Evolutionary conservation across 257 asterid species (phyloP).

Genomic region (Solanum chilense): DNA sequence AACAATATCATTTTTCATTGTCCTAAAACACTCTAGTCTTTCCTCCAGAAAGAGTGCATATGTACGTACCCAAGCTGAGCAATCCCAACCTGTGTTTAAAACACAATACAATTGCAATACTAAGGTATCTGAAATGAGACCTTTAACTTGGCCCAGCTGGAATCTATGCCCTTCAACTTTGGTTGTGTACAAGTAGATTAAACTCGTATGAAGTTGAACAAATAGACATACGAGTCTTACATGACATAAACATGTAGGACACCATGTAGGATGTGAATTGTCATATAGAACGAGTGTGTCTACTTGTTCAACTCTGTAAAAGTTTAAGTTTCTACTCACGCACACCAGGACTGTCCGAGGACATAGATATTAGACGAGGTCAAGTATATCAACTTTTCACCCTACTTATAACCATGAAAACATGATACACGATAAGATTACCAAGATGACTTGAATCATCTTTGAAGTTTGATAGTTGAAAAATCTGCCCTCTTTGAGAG

Average conservation of each 20-base stretch:
- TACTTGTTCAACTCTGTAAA: not conserved
- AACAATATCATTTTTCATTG: slow-evolving; percentile 45
- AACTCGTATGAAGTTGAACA: not conserved
- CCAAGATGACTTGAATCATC: slow-evolving; percentile 53
- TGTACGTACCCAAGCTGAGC: slow-evolving; percentile 82
- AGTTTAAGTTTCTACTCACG: not conserved
- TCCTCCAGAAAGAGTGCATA: slow-evolving; percentile 80
- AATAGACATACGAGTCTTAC: not conserved
- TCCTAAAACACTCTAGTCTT: slow-evolving; percentile 68
- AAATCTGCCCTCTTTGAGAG: slow-evolving; percentile 54
- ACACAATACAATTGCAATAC: not conserved
- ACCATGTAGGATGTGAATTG: not conserved
- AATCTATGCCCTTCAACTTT: not conserved
- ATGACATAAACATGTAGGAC: not conserved
- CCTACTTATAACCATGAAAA: not conserved
- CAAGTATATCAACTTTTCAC: not conserved
- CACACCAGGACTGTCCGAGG: not conserved
- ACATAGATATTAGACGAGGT: not conserved
- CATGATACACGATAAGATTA: not conserved
- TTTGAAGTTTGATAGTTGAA: slow-evolving; percentile 68
- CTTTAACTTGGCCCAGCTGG: not conserved
- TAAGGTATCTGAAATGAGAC: not conserved
- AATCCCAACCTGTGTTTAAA: slow-evolving; percentile 77
- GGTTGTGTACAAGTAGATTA: not conserved
- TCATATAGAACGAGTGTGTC: not conserved